phyloP scores from a whole-genome alignment of 352 stramenopile species.

The Globisporangium lucens region DNA sequence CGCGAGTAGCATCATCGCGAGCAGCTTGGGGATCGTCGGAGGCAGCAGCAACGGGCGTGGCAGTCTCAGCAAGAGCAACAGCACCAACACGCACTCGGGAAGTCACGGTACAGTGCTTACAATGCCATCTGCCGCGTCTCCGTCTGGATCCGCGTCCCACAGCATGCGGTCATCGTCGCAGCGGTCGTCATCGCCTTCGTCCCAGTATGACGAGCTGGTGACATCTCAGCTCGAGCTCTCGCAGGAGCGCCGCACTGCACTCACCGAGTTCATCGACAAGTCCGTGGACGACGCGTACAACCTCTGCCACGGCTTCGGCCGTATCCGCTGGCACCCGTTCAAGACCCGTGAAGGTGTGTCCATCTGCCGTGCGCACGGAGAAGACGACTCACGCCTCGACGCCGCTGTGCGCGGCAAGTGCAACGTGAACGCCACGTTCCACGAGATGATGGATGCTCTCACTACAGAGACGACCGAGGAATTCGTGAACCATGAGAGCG shows the following conservation, averaged over 20 bases:
- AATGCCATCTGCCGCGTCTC: conserved; percentile 29
- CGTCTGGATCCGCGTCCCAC: conserved; percentile 10
- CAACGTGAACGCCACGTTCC: conserved; percentile 68
- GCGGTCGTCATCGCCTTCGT: conserved; percentile 10
- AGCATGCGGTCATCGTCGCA: conserved; percentile 4
- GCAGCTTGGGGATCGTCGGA: conserved; percentile 17
- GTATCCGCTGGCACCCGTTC: conserved; percentile 67
- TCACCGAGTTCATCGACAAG: conserved; percentile 74
- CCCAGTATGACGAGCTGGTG: conserved; percentile 3
- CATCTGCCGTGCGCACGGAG: conserved; percentile 60
- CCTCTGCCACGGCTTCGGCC: conserved; percentile 70
- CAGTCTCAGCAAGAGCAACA: conserved; percentile 15
- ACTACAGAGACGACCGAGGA: conserved; percentile 67
- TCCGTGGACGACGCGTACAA: conserved; percentile 82
- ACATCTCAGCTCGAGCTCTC: conserved; percentile 12
- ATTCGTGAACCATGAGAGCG: conserved; percentile 60
- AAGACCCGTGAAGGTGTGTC: conserved; percentile 64
- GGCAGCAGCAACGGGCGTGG: conserved; percentile 10
- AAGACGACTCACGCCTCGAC: conserved; percentile 62
- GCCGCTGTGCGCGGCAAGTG: conserved; percentile 70
- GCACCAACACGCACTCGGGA: conserved; percentile 5
- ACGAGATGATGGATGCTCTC: conserved; percentile 75
- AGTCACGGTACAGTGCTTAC: conserved; percentile 18
- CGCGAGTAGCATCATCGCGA: conserved; percentile 21
- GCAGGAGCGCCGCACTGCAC: conserved; percentile 20